Evolutionary conservation across 352 stramenopile genomes (phyloP), one percentile per base, ranked within the genome.

Genomic region (Poterioochromonas sp.): DNA sequence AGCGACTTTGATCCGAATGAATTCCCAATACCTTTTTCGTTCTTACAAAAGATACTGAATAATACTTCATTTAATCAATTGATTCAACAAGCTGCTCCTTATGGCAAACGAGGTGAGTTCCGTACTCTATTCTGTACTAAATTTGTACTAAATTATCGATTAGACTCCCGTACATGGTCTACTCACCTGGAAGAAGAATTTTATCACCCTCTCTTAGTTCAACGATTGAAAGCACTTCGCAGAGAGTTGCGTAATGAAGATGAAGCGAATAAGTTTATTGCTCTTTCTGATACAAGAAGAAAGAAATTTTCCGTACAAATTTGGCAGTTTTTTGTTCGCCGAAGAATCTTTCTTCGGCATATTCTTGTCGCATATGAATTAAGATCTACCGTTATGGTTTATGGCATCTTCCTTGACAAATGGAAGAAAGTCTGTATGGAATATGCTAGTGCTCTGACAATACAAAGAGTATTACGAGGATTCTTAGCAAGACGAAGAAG

Each of bases 21-120:
- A 12, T 35, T 78, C 41, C 1, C 3, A 29, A 68, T 78, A 32
- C 26, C 49, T 8, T 78, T 51, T 69, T 1, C 0, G 2, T 39
- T 78, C 1, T 78, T 78, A 11, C 5, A 37, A 0, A 78, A 78
- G 39, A 63, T 78, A 32, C 29, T 78, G 8, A 68, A 40, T 44
- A 32, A 43, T 1, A 78, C 71, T 2, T 20, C 11, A 15, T 68
- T 78, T 35, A 15, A 8, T 18, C 3, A 68, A 26, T 68, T 69
- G 3, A 41, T 78, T 2, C 5, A 64, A 65, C 1, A 32, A 5
- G 71, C 44, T 22, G 12, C 47, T 37, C 2, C 32, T 26, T 78
- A 39, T 69, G 71, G 71, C 11, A 29, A 22, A 29, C 71, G 32
- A 78, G 68, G 68, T 76, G 54, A 43, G 63, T 29, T 62, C 26